phyloP scores from a whole-genome alignment of 2,329 filamentous ascomycete genomes.

The Orbilia ellipsospora region DNA sequence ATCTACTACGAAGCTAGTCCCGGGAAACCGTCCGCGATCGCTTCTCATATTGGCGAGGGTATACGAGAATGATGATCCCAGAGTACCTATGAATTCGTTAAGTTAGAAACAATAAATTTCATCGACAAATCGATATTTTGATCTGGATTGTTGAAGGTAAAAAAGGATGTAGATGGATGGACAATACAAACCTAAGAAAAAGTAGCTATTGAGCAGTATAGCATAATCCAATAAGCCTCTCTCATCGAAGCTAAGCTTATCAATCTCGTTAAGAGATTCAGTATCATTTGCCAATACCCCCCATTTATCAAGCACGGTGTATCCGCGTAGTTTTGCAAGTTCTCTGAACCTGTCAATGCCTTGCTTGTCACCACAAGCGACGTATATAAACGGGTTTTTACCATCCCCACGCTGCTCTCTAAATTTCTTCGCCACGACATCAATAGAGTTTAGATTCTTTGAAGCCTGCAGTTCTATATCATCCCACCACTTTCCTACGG shows the following conservation, averaged over 20 bases:
- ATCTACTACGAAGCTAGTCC: constrained; percentile 38
- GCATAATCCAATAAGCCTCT: constrained; percentile 39
- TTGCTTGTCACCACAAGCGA: constrained; percentile 27
- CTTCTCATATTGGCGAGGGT: constrained; percentile 44
- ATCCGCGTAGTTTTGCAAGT: constrained; percentile 37
- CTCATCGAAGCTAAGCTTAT: constrained; percentile 38
- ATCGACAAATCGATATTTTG: neutral
- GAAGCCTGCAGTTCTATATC: constrained; percentile 30
- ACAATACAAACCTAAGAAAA: constrained; percentile 42
- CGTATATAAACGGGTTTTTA: constrained; percentile 22
- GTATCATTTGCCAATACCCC: constrained; percentile 35
- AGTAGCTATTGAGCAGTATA: constrained; percentile 37
- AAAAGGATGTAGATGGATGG: constrained; percentile 12
- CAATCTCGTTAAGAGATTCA: constrained; percentile 21
- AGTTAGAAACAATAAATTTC: constrained; percentile 19
- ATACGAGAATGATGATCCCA: constrained; percentile 42
- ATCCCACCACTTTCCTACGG: constrained; percentile 42
- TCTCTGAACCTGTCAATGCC: constrained; percentile 32
- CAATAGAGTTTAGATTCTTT: constrained; percentile 38
- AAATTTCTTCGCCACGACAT: constrained; percentile 32
- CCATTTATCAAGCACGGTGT: constrained; percentile 44
- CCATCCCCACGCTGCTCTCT: constrained; percentile 21
- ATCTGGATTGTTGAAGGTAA: constrained; percentile 5
- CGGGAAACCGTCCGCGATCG: constrained; percentile 34
- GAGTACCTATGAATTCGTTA: constrained; percentile 27